Evolutionary conservation across 345 rosid genomes (phyloP), one percentile per base, ranked within the genome.

Genomic region (Camelina sativa): DNA sequence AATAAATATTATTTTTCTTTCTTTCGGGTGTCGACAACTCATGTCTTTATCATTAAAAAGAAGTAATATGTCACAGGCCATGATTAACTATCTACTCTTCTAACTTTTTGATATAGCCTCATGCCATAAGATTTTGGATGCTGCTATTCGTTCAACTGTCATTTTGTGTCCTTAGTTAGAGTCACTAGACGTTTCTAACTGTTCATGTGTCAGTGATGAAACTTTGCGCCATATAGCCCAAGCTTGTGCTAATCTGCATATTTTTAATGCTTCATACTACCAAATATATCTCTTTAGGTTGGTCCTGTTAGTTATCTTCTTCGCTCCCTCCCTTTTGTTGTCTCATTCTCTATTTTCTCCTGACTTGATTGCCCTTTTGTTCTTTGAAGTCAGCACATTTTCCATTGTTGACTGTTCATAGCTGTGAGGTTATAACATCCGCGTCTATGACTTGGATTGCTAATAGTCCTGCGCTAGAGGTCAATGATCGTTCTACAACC

Each of bases 251-350:
- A 83, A 79, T 83, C 98, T 92, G 50, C 96, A 81, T 81, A 19
- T 82, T 74, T 91, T 95, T 47, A 82, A 92, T 78, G 95, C 98
- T 53, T 95, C 97, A n/a, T 95, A 92, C 83, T 95, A 96, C 86
- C 93, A 97, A 92, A 89, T 83, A 88, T 95, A 20, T 89, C 98
- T 5, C 94, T 95, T 47, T 98, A 90, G 97, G 99, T 95, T 48
- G 67, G 82, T 81, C 72, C 11, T 73, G 48, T 75, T n/a, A n/a
- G n/a, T n/a, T n/a, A 40, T 30, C 15, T 68, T 15, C 38, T 55
- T 62, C 64, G 41, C 53, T 12, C 69, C 12, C 46, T 22, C 6
- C 34, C 37, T 43, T 43, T 64, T 52, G 15, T n/a, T 34, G 59
- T 72, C 37, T 67, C 53, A 17, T 52, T 53, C 35, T 60, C 12